A percentile compares a stretch with the other conserved stretches of the same genome.
These are phyloP conservation scores for Fimicolochytrium jonesii DNA, from an alignment of 192 early-diverging fungal genomes.

Conservation along the genomic window DNA sequence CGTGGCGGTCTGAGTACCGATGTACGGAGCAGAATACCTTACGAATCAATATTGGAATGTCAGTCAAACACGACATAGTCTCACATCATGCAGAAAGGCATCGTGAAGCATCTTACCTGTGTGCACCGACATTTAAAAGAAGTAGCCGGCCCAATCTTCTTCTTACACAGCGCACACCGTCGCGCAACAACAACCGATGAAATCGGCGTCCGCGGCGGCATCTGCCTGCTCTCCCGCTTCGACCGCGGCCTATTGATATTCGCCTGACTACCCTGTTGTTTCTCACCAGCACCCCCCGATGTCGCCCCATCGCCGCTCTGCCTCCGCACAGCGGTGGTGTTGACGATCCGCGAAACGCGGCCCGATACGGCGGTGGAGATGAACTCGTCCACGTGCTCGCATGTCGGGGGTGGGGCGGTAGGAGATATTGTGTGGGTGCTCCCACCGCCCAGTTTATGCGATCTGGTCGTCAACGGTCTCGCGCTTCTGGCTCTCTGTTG, in stretches of 20 bases:
- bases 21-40: conserved; percentile 47
- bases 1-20: conserved; percentile 52
- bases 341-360: conserved; percentile 1
- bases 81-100: no score
- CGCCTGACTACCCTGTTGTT: not conserved
- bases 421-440: no score
- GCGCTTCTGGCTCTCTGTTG: conserved; percentile 1
- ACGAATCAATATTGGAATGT: not conserved
- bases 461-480: not conserved
- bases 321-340: not conserved
- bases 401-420: not conserved
- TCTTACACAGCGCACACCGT: conserved; percentile 42
- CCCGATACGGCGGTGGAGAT: conserved; percentile 1
- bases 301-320: not conserved
- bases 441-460: no score
- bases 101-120: conserved; percentile 8
- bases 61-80: no score
- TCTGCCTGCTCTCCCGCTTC: conserved; percentile 3
- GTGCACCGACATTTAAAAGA: conserved; percentile 53
- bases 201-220: conserved; percentile 3
- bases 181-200: not conserved
- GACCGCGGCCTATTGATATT: conserved; percentile 15
- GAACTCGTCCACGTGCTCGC: conserved; percentile 20
- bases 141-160: conserved; percentile 47
- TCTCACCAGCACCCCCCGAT: not conserved